Evolutionary conservation across 73 alveolate species (phyloP).

Genomic region (Symbiodinium pilosum): DNA sequence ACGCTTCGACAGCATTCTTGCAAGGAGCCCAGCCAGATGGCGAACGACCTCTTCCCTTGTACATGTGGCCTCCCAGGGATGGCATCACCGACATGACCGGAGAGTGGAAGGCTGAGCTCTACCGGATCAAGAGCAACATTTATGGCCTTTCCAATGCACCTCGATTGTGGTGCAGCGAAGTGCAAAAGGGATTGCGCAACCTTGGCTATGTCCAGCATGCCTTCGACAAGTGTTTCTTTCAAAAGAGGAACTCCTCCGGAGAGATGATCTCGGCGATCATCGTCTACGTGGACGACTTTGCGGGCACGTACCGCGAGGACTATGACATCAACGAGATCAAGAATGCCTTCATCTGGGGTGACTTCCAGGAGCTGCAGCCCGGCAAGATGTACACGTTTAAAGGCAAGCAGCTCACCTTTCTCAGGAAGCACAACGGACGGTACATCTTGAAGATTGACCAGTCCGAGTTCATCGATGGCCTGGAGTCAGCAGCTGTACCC

Average conservation of each 20-base stretch:
- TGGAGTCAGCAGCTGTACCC: not conserved
- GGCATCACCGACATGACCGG: not conserved
- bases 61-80: not conserved
- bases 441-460: conserved; percentile 12
- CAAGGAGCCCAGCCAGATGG: not conserved
- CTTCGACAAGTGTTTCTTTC: not conserved
- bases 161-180: not conserved
- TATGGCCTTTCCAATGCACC: conserved; percentile 27
- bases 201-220: not conserved
- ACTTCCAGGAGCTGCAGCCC: not conserved
- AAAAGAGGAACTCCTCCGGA: not conserved
- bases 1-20: not conserved
- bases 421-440: not conserved
- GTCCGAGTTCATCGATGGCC: not conserved
- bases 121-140: not conserved
- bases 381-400: not conserved
- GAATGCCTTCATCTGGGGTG: not conserved
- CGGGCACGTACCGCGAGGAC: not conserved
- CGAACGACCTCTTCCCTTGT: not conserved
- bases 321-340: not conserved
- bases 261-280: not conserved
- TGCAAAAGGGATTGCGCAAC: not conserved
- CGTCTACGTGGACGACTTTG: conserved; percentile 42
- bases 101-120: not conserved
- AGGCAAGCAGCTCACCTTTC: conserved; percentile 17